These are phyloP conservation scores for Cladobotryum protrusum DNA, from an alignment of 2,329 filamentous ascomycete species.

Conservation along the genomic window DNA sequence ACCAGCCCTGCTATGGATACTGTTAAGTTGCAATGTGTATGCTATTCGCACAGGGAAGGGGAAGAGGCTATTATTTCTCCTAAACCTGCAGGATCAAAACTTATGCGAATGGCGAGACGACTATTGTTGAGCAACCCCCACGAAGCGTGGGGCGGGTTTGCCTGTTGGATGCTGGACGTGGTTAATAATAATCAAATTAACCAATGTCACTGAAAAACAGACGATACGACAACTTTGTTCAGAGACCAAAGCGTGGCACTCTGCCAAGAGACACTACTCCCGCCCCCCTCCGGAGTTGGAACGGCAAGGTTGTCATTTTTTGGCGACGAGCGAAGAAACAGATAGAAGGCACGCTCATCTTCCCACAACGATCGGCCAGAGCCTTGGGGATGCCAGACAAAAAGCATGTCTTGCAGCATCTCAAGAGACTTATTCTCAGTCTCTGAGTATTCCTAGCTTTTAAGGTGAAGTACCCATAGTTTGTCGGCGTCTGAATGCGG, in stretches of 20 bases:
- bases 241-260: too few species aligned
- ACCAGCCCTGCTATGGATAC: too few species aligned
- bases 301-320: too few species aligned
- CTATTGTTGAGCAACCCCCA: conserved; percentile 5
- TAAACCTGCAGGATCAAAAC: background rate
- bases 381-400: too few species aligned
- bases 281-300: too few species aligned
- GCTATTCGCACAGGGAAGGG: background rate
- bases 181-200: conserved; percentile 4
- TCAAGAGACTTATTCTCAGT: too few species aligned
- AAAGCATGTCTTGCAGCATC: too few species aligned
- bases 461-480: background rate
- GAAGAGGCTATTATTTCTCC: background rate
- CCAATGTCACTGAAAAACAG: conserved; percentile 1
- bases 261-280: too few species aligned
- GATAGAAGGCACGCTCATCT: too few species aligned
- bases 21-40: background rate
- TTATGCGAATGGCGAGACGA: background rate
- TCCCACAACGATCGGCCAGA: too few species aligned
- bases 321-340: too few species aligned
- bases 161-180: background rate
- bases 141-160: conserved; percentile 7
- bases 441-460: background rate
- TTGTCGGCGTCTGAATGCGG: background rate
- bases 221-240: too few species aligned